These are phyloP conservation scores for Endocalyx cinctus DNA, from an alignment of 2,329 filamentous ascomycete genomes.

Conservation along the genomic window DNA sequence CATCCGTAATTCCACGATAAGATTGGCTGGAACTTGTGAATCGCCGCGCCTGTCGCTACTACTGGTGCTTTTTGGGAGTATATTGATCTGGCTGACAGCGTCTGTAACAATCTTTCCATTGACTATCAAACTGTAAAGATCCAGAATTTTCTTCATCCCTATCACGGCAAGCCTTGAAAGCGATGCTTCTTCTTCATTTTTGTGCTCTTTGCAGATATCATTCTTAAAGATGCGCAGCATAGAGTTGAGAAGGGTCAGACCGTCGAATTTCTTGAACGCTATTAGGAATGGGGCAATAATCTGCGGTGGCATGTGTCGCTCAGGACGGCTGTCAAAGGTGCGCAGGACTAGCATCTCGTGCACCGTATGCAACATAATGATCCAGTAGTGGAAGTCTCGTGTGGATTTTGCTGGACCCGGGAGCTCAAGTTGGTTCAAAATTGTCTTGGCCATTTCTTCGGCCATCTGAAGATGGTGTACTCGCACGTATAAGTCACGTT, in stretches of 20 bases:
- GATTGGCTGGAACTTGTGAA: slow-evolving; percentile 56
- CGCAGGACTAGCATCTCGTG: slow-evolving; percentile 76
- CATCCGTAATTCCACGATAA: slow-evolving; percentile 81
- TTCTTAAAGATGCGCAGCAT: slow-evolving; percentile 66
- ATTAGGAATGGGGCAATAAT: slow-evolving; percentile 73
- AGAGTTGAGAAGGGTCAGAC: slow-evolving; percentile 67
- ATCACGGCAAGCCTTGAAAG: slow-evolving; percentile 47
- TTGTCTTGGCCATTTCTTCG: slow-evolving; percentile 64
- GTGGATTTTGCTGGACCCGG: slow-evolving; percentile 42
- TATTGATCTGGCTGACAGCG: slow-evolving; percentile 53
- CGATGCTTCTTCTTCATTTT: slow-evolving; percentile 38
- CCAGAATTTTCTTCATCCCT: slow-evolving; percentile 76
- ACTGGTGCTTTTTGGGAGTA: slow-evolving; percentile 31
- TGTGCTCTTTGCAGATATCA: slow-evolving; percentile 41
- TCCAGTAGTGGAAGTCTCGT: slow-evolving; percentile 74
- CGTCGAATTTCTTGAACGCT: slow-evolving; percentile 78
- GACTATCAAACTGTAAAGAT: slow-evolving; percentile 72
- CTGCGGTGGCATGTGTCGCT: slow-evolving; percentile 45
- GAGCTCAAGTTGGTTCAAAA: slow-evolving; percentile 61
- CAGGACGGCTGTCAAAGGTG: slow-evolving; percentile 35
- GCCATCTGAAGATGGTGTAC: slow-evolving; percentile 52
- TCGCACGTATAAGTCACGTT: slow-evolving; percentile 57
- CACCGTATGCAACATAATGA: slow-evolving; percentile 72
- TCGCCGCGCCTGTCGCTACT: slow-evolving; percentile 38
- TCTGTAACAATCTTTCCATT: slow-evolving; percentile 79